These are phyloP conservation scores for Niebla homalea DNA, from an alignment of 495 filamentous ascomycete genomes.

Conservation along the genomic window DNA sequence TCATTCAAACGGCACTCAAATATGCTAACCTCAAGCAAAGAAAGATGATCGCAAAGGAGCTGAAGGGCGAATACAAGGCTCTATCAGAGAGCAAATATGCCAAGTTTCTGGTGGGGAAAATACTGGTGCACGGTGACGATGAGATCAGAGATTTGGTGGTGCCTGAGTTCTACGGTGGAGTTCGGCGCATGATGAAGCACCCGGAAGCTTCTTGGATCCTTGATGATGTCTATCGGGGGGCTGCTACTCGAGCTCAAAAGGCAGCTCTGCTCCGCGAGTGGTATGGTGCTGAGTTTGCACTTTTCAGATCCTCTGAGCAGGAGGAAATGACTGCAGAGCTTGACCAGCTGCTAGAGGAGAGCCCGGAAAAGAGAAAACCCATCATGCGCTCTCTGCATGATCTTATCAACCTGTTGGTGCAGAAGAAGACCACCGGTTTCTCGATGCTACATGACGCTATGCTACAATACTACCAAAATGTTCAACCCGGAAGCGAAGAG, in stretches of 20 bases:
- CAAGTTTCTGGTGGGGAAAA: conserved; percentile 90
- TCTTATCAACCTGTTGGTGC: conserved; percentile 75
- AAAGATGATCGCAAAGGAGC: conserved; percentile 72
- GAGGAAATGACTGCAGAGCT: conserved; percentile 45
- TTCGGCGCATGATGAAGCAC: conserved; percentile 86
- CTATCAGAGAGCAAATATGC: conserved; percentile 90
- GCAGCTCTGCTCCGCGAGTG: conserved; percentile 78
- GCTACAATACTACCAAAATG: conserved; percentile 86
- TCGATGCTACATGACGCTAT: conserved; percentile 95
- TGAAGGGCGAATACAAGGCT: conserved; percentile 71
- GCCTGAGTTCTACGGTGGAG: conserved; percentile 86
- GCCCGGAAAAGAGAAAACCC: conserved; percentile 71
- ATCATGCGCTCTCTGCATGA: conserved; percentile 76
- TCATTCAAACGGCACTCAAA: conserved; percentile 92
- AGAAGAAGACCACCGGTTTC: conserved; percentile 92
- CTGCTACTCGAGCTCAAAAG: conserved; percentile 74
- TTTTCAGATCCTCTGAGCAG: conserved; percentile 50
- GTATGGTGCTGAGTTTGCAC: conserved; percentile 87
- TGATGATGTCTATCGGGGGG: conserved; percentile 84
- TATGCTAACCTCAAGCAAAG: conserved; percentile 77
- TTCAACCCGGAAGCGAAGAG: conserved; percentile 61
- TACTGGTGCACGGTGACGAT: conserved; percentile 75
- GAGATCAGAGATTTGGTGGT: conserved; percentile 79
- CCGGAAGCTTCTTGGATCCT: conserved; percentile 93
- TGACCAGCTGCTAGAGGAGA: conserved; percentile 52